Percentiles rank a stretch among this genome's conserved stretches.
phyloP scores from a whole-genome alignment of 345 rosid genomes.

The Citrus australasica region DNA sequence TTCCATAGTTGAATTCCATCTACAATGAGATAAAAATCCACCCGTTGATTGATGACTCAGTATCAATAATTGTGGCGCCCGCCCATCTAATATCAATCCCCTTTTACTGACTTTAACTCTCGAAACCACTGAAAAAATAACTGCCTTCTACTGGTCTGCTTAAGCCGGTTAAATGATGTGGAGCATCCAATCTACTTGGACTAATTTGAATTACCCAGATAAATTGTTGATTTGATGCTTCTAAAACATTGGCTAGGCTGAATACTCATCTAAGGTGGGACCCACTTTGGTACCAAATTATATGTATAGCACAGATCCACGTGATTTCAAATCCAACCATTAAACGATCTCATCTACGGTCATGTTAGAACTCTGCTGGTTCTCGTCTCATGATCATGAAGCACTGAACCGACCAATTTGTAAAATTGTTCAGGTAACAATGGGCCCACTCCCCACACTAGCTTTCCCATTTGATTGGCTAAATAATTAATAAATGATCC shows the following conservation, averaged over 20 bases:
- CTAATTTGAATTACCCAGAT: slow-evolving; percentile 17
- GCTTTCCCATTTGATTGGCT: slow-evolving; percentile 21
- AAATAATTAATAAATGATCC: slow-evolving; percentile 28
- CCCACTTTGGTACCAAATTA: slow-evolving; percentile 42
- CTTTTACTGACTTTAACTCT: too few relatives aligned
- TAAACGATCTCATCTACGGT: slow-evolving; percentile 26
- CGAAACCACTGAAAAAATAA: not conserved
- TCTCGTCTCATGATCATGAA: slow-evolving; percentile 32
- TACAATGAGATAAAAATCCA: too few relatives aligned
- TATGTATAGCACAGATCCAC: slow-evolving; percentile 22
- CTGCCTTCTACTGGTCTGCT: not conserved
- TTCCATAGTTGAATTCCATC: too few relatives aligned
- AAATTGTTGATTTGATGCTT: slow-evolving; percentile 23
- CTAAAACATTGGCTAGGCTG: slow-evolving; percentile 21
- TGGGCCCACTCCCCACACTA: slow-evolving; percentile 47
- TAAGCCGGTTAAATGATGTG: too few relatives aligned
- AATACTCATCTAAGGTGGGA: slow-evolving; percentile 28
- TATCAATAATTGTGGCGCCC: too few relatives aligned
- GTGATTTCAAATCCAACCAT: slow-evolving; percentile 38
- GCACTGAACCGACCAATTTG: slow-evolving; percentile 22
- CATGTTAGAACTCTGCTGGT: slow-evolving; percentile 19
- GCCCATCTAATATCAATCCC: too few relatives aligned
- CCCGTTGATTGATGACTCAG: too few relatives aligned
- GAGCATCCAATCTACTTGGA: too few relatives aligned
- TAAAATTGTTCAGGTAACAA: slow-evolving; percentile 37